Percentiles rank a stretch among this genome's conserved stretches.
Conservation (phyloP, 2,329 filamentous ascomycete genomes). For the Chaetomium strumarium region DNA sequence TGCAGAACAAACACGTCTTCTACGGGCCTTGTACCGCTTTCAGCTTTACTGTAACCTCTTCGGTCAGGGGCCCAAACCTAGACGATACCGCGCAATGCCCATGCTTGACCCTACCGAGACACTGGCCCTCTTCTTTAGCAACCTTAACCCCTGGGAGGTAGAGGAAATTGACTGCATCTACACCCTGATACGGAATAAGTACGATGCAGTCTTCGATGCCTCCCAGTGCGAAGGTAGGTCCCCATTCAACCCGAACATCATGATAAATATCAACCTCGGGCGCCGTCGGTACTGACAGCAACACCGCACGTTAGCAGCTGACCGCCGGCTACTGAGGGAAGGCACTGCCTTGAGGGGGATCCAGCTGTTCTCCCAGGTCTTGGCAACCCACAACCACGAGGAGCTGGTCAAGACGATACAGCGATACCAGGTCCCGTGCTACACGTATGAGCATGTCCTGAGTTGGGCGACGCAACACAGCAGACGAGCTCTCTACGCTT, state of each 20-base stretch:
- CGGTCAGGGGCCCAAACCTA: not conserved
- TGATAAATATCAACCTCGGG: not conserved
- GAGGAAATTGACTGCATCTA: slow-evolving; percentile 3
- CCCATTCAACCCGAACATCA: not conserved
- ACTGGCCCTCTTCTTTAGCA: not conserved
- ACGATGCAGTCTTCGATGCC: not conserved
- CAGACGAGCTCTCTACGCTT: not conserved
- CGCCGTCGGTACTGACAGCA: not conserved
- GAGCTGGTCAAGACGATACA: not conserved
- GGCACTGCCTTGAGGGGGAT: not conserved
- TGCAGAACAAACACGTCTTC: not conserved
- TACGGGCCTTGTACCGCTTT: slow-evolving; percentile 17
- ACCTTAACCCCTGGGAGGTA: slow-evolving; percentile 1
- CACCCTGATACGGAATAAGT: not conserved
- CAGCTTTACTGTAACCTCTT: slow-evolving; percentile 15
- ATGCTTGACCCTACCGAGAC: not conserved
- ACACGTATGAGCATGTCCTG: not conserved
- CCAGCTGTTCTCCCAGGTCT: not conserved
- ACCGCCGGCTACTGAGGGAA: not conserved
- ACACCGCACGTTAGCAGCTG: not conserved
- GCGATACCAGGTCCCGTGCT: not conserved
- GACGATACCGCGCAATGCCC: not conserved
- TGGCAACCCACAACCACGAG: not conserved
- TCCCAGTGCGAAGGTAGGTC: not conserved
- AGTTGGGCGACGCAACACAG: not conserved